Evolutionary conservation across 1,284 basidiomycete species (phyloP).

Genomic region (Sutorius eximius): DNA sequence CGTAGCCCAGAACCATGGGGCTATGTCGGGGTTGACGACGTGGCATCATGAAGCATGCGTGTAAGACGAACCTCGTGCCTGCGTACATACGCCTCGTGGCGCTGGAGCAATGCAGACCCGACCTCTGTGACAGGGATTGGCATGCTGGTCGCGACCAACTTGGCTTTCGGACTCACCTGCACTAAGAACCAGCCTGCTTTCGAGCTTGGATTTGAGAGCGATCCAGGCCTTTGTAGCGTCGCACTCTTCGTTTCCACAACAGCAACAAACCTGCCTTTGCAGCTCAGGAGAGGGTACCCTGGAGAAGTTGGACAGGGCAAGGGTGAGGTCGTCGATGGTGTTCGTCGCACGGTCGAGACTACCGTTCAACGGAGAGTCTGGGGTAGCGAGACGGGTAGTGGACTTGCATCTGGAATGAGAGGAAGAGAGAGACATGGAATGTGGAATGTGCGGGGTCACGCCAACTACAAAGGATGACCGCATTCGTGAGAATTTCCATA

Average conservation of each 20-base stretch:
- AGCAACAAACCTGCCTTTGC: constrained; percentile 51
- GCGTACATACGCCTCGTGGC: constrained; percentile 84
- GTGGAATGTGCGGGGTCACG: constrained; percentile 1
- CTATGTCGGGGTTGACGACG: constrained; percentile 21
- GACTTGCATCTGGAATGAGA: constrained; percentile 23
- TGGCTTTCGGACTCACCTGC: constrained; percentile 59
- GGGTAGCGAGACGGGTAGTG: constrained; percentile 39
- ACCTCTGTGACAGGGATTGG: constrained; percentile 60
- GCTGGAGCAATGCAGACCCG: constrained; percentile 84
- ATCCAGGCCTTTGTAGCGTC: constrained; percentile 63
- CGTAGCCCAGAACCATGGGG: constrained; percentile 11
- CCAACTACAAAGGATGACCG: not conserved
- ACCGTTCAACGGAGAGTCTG: constrained; percentile 56
- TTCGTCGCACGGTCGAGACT: constrained; percentile 61
- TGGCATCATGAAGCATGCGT: constrained; percentile 11
- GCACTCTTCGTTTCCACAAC: constrained; percentile 66
- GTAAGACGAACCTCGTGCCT: constrained; percentile 57
- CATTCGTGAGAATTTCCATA: constrained; percentile 26
- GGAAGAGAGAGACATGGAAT: not conserved
- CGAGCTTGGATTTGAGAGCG: constrained; percentile 65
- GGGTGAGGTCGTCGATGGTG: constrained; percentile 76
- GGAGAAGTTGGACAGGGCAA: constrained; percentile 68
- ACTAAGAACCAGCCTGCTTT: constrained; percentile 76
- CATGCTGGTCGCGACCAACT: not conserved
- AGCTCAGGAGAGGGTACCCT: constrained; percentile 68